Percentiles rank a stretch among this genome's conserved stretches.
Conservation (phyloP, 805 yeast species). For the Saccharomycopsis sp. region DNA sequence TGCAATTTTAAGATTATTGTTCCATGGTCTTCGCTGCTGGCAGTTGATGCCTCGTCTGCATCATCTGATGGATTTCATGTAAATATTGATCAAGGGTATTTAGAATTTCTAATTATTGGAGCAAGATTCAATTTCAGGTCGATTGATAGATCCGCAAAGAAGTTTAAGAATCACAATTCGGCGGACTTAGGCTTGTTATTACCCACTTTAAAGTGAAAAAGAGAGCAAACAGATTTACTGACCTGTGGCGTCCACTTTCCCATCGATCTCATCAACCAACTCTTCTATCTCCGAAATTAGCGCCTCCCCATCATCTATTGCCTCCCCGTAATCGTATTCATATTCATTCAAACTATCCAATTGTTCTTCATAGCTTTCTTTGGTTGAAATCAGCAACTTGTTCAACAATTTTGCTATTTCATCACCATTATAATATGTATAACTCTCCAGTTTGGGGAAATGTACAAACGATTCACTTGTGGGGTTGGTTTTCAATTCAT, state of each 20-base stretch:
- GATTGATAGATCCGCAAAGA: conserved; percentile 74
- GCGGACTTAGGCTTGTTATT: conserved; percentile 38
- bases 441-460: conserved; percentile 4
- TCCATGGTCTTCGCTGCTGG: too few relatives aligned
- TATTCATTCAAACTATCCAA: conserved; percentile 6
- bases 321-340: conserved; percentile 9
- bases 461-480: background rate
- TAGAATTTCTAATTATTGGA: conserved; percentile 67
- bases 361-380: conserved; percentile 1
- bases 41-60: too few relatives aligned
- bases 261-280: background rate
- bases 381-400: background rate
- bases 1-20: conserved; percentile 51
- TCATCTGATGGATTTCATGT: conserved; percentile 24
- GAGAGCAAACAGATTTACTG: background rate
- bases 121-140: conserved; percentile 70
- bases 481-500: background rate
- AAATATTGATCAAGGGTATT: conserved; percentile 29
- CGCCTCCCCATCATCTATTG: background rate
- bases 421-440: background rate
- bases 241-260: background rate
- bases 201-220: background rate
- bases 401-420: background rate
- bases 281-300: background rate
- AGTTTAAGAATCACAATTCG: conserved; percentile 76